Evolutionary conservation across 2,329 filamentous ascomycete genomes (phyloP), one percentile per base, ranked within the genome.

Genomic region (Claviceps cyperi): DNA sequence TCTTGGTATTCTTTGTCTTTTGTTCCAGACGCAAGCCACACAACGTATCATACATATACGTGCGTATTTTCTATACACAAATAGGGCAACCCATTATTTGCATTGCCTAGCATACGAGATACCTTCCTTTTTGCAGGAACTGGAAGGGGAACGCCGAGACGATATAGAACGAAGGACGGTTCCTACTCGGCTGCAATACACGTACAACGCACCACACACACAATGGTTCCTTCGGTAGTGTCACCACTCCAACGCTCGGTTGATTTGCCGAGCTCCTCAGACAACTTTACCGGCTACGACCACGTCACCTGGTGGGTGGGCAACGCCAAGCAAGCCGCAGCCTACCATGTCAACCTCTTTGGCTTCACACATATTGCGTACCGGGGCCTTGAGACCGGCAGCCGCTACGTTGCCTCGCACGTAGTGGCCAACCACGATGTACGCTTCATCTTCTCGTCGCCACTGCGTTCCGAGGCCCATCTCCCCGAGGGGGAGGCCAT

Each of bases 251-350:
- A 21, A 48, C 64, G 64, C 49, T 66, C 67, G 43, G 61, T 66
- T 50, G 58, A 63, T 40, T 59, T 63, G 43, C 62, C 65, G 50
- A 62, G 64, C 52, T 58, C 69, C 59, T 54, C 67, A 2, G 57
- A 50, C 59, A 76, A 74, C 63, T 90, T 94, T 71, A 78, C 80
- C 53, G 89, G 87, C 62, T 96, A 95, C 66, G 87, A 95, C 69
- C 86, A 95, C 67, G 79, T 95, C 51, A 90, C 88, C 58, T 96
- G 90, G 90, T 95, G 88, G 72, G 91, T 96, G 32, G 89, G 90
- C 63, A 97, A 97, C 64, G 90, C 91, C 59, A 96, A 96, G 70
- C 90, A 96, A 72, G 87, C 89, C 2, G 90, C 90, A 39, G 78
- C 84, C 14, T 96, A 87, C 71, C 96, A 95, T 70, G 83, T 84